Evolutionary conservation across 1,139 yeast genomes (phyloP), one percentile per base, ranked within the genome.

Genomic region (Petasospora fabianii): DNA sequence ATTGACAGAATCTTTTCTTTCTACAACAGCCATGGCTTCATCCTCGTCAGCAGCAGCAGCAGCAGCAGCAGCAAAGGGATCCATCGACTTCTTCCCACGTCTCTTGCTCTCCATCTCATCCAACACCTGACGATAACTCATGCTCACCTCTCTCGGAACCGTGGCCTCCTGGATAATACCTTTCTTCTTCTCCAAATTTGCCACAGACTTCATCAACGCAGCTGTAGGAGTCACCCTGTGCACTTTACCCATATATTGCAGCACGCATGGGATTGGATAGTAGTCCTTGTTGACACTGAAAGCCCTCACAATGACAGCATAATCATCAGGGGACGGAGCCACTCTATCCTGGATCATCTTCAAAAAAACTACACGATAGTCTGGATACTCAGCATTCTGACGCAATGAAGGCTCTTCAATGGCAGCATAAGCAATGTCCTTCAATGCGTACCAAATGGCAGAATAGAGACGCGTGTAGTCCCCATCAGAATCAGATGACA

Each of bases 281-380:
- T 26, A 34, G 21, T 46, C 50, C 6, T 10, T 10, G 14, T 33
- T 35, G 15, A 34, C n/a, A 5, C 37, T 22, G 28, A 46, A 46
- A 1, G 46, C 33, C 26, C 30, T 34, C 13, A 51, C 30, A 12
- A 54, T 51, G 11, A 26, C 19, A 10, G 44, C 15, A 27, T 54
- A 54, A 30, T 51, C 53, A 5, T 36, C 21, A 5, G 46, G 20
- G 3, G 44, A 35, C 11, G 58, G 58, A 11, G 50, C 38, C 17
- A 44, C 48, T 5, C 38, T 34, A 30, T 54, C 56, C 24, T 46
- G 36, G 14, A 50, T 40, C 58, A 54, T 54, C 35, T 46, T 52
- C 38, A 51, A 38, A 36, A 50, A 54, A 8, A 51, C 36, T 9
- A 40, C 42, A 30, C 53, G 43, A 14, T 39, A 27, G 26, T 50